phyloP scores from a whole-genome alignment of 768 basidiomycete species.

The Omphalotus guepiniiformis region DNA sequence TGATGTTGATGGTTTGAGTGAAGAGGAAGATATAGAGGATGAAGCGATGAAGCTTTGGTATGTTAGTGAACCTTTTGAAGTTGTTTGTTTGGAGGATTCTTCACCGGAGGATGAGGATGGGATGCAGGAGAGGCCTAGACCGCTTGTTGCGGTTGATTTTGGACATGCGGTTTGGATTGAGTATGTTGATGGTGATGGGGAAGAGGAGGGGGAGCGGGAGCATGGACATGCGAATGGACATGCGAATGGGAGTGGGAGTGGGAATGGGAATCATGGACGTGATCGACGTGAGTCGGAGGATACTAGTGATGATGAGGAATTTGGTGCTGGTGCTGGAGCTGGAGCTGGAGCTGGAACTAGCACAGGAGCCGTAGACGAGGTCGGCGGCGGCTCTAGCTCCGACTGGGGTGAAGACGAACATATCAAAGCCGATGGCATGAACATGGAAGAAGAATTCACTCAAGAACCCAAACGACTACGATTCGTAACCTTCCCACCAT shows the following conservation, averaged over 20 bases:
- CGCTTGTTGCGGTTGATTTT: slow-evolving; percentile 81
- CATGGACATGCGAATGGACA: slow-evolving; percentile 3
- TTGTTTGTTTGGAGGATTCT: slow-evolving; percentile 57
- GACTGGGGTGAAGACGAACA: neutral
- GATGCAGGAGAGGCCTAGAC: slow-evolving; percentile 48
- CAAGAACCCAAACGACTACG: slow-evolving; percentile 48
- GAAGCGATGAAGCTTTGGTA: slow-evolving; percentile 67
- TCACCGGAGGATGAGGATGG: slow-evolving; percentile 34
- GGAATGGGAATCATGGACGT: no score
- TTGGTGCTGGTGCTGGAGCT: slow-evolving; percentile 1
- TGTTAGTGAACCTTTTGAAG: slow-evolving; percentile 65
- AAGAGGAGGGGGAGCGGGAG: slow-evolving; percentile 14
- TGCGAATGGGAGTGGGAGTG: no score
- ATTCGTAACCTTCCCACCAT: slow-evolving; percentile 70
- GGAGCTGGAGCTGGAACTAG: neutral
- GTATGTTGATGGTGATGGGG: slow-evolving; percentile 35
- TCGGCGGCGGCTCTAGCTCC: neutral
- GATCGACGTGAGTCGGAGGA: no score
- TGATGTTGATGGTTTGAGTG: neutral
- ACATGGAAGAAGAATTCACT: slow-evolving; percentile 10
- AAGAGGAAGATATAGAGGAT: slow-evolving; percentile 10
- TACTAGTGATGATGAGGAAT: no score
- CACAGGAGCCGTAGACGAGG: neutral
- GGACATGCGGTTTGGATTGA: slow-evolving; percentile 86
- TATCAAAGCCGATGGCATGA: neutral